Conservation (phyloP, 306 rosid species). For the Leucaena leucocephala region DNA sequence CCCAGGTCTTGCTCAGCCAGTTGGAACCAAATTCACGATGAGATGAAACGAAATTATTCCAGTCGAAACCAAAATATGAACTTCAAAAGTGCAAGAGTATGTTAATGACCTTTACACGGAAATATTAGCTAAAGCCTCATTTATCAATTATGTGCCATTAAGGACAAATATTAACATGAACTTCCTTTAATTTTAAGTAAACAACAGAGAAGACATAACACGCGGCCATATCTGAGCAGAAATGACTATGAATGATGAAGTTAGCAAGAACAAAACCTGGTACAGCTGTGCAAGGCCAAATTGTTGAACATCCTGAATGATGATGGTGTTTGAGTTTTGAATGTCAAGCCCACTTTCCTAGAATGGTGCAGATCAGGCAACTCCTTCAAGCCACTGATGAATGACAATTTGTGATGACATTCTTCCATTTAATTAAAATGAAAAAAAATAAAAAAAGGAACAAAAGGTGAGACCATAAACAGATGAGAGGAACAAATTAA, state of each 20-base stretch:
- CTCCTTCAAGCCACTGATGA: too few relatives aligned
- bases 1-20: constrained; percentile 98
- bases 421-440: too few relatives aligned
- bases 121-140: background rate
- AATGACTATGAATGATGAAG: background rate
- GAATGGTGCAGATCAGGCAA: too few relatives aligned
- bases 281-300: too few relatives aligned
- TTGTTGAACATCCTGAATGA: too few relatives aligned
- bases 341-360: too few relatives aligned
- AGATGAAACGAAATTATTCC: constrained; percentile 28
- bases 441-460: too few relatives aligned
- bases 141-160: background rate
- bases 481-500: too few relatives aligned
- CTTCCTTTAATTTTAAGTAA: background rate
- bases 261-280: too few relatives aligned
- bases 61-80: constrained; percentile 5
- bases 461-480: too few relatives aligned
- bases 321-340: too few relatives aligned
- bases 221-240: background rate
- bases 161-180: constrained; percentile 12
- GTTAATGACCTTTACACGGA: background rate
- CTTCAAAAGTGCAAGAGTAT: background rate
- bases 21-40: constrained; percentile 84
- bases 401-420: too few relatives aligned
- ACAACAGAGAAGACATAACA: constrained; percentile 20